A percentile compares a stretch with the other conserved stretches of the same genome.
phyloP scores from a whole-genome alignment of 306 rosid genomes.

The Datisca glomerata region DNA sequence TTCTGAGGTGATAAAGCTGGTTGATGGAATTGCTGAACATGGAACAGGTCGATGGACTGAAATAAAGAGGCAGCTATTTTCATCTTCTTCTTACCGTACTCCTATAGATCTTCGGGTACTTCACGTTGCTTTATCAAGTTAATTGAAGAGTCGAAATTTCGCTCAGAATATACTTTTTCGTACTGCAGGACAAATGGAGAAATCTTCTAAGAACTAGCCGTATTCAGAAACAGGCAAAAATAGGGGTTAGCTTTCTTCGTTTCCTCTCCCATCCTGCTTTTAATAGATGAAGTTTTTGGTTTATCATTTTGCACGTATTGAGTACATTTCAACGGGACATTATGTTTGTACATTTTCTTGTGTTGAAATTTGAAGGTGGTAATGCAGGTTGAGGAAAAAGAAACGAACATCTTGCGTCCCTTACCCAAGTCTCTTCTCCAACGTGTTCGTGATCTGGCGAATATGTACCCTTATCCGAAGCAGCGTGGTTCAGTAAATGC shows the following conservation, averaged over 20 bases:
- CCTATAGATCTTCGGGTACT: conserved; percentile 92
- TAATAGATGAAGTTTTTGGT: too few species aligned
- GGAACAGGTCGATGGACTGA: conserved; percentile 97
- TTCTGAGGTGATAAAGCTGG: conserved; percentile 59
- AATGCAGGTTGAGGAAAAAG: conserved; percentile 50
- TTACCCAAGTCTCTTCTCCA: conserved; percentile 48
- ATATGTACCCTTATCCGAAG: conserved; percentile 80
- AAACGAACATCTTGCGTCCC: conserved; percentile 34
- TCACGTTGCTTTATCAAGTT: conserved; percentile 12
- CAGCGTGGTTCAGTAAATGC: conserved; percentile 22
- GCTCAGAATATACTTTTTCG: conserved; percentile 10
- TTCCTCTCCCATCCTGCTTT: not conserved
- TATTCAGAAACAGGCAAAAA: conserved; percentile 28
- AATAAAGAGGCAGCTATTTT: conserved; percentile 57
- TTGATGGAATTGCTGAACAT: conserved; percentile 85
- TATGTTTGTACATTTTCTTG: not conserved
- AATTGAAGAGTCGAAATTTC: too few species aligned
- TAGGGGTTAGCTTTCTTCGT: conserved; percentile 40
- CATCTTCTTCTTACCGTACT: conserved; percentile 65
- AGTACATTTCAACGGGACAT: too few species aligned
- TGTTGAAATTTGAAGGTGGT: not conserved
- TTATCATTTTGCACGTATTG: too few species aligned
- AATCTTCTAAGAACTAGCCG: conserved; percentile 67
- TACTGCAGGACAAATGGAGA: conserved; percentile 93
- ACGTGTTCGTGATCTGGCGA: conserved; percentile 76